These are phyloP conservation scores for Leishmania martiniquensis DNA, from an alignment of 208 protist species.

Conservation along the genomic window DNA sequence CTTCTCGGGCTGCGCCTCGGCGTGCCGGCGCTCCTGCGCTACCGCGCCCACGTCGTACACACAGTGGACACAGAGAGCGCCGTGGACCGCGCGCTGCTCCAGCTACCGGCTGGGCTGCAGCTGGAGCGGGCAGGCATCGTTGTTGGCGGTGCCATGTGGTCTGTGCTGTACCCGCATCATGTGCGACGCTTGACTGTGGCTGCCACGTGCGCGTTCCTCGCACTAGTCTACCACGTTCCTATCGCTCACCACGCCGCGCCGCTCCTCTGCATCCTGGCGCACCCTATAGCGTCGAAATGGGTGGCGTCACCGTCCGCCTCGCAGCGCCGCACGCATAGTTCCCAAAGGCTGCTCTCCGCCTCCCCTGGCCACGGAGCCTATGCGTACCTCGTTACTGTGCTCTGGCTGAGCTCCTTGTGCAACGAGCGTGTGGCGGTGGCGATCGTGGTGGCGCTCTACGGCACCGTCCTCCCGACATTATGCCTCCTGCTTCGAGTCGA, in stretches of 20 bases:
- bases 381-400: conserved; percentile 44
- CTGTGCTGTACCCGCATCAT: conserved; percentile 11
- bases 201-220: conserved; percentile 17
- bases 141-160: conserved; percentile 19
- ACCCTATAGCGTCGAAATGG: not conserved
- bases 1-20: conserved; percentile 32
- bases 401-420: conserved; percentile 62
- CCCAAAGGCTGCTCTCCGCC: not conserved
- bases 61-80: conserved; percentile 41
- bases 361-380: conserved; percentile 14
- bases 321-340: not conserved
- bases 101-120: not conserved
- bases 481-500: conserved; percentile 8
- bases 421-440: conserved; percentile 47
- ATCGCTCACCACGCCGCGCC: conserved; percentile 57
- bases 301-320: not conserved
- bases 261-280: conserved; percentile 21
- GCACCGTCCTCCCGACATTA: conserved; percentile 35
- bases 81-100: conserved; percentile 34
- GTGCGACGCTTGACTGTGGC: conserved; percentile 7
- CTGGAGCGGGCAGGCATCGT: conserved; percentile 33
- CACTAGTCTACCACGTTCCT: conserved; percentile 36
- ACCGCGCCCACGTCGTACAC: conserved; percentile 63
- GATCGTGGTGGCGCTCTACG: conserved; percentile 49
- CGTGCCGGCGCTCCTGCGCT: conserved; percentile 43